Percentiles rank a stretch among this genome's conserved stretches.
These are phyloP conservation scores for Pterulicium gracile DNA, from an alignment of 1,284 basidiomycete species.

Conservation along the genomic window DNA sequence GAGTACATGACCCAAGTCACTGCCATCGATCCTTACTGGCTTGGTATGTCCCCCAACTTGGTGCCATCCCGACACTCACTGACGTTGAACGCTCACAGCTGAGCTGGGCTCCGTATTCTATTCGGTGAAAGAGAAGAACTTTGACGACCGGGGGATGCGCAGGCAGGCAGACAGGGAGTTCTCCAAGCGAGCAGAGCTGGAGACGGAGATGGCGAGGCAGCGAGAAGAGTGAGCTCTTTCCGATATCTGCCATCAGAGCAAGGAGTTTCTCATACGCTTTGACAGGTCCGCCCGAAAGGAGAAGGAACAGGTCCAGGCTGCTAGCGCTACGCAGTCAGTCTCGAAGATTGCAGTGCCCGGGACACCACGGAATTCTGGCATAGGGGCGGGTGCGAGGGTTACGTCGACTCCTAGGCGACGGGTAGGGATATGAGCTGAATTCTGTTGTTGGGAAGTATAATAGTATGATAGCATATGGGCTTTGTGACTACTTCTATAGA, in stretches of 20 bases:
- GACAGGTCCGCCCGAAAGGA: conserved; percentile 51
- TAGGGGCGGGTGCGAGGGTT: conserved; percentile 53
- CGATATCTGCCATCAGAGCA: not conserved
- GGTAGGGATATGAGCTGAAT: conserved; percentile 38
- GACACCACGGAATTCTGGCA: conserved; percentile 67
- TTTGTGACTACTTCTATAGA: too few species aligned
- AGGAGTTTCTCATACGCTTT: too few species aligned
- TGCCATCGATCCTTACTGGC: conserved; percentile 91
- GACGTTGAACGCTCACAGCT: conserved; percentile 32
- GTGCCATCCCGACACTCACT: conserved; percentile 4
- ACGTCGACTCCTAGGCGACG: conserved; percentile 53
- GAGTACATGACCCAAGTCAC: conserved; percentile 98
- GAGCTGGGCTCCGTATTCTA: conserved; percentile 92
- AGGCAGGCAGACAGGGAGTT: conserved; percentile 80
- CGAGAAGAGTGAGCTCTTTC: conserved; percentile 67
- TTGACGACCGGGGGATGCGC: conserved; percentile 71
- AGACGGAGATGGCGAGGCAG: conserved; percentile 81
- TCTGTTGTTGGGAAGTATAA: too few species aligned
- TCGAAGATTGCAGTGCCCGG: conserved; percentile 71
- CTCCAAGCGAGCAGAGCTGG: conserved; percentile 80
- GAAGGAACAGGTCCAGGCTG: conserved; percentile 52
- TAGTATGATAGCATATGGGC: too few species aligned
- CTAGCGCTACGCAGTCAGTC: conserved; percentile 31
- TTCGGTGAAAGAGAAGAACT: conserved; percentile 91
- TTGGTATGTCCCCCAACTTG: conserved; percentile 20